Evolutionary conservation across 2,329 filamentous ascomycete species (phyloP).

Genomic region (Cladosporium sp.): DNA sequence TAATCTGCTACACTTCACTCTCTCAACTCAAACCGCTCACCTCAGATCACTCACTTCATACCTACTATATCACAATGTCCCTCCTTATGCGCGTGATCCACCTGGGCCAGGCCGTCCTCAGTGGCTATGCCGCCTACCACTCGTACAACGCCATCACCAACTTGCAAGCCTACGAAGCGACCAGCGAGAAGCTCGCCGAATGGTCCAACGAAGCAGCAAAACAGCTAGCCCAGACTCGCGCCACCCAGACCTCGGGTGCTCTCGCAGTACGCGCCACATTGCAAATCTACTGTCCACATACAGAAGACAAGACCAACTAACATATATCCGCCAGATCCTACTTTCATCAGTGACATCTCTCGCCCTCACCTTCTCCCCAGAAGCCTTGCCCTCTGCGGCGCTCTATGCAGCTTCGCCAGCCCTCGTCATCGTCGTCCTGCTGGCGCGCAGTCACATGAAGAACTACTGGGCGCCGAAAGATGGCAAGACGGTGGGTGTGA

Average conservation of each 20-base stretch:
- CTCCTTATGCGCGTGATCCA: conserved; percentile 35
- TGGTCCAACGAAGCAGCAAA: conserved; percentile 45
- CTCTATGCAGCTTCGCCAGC: conserved; percentile 11
- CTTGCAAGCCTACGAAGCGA: conserved; percentile 48
- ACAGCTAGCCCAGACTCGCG: conserved; percentile 47
- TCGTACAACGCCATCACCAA: conserved; percentile 47
- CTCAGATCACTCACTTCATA: conserved; percentile 15
- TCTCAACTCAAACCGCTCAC: neutral
- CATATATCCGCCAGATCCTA: conserved; percentile 28
- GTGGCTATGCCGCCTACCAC: conserved; percentile 45
- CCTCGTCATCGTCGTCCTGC: conserved; percentile 16
- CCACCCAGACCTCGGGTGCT: conserved; percentile 45
- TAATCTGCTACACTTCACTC: neutral
- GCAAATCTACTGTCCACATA: neutral
- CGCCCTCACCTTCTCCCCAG: conserved; percentile 26
- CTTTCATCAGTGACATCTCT: conserved; percentile 32
- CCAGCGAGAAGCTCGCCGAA: conserved; percentile 46
- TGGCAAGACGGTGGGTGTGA: conserved; percentile 32
- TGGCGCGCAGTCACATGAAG: conserved; percentile 34
- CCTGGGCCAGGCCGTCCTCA: conserved; percentile 42
- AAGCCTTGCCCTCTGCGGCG: neutral
- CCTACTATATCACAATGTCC: neutral
- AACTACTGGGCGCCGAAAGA: conserved; percentile 38
- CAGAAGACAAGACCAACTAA: neutral
- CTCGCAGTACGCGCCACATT: conserved; percentile 35